Conservation (phyloP, 495 filamentous ascomycete genomes). For the Aspergillus carlsbadensis region DNA sequence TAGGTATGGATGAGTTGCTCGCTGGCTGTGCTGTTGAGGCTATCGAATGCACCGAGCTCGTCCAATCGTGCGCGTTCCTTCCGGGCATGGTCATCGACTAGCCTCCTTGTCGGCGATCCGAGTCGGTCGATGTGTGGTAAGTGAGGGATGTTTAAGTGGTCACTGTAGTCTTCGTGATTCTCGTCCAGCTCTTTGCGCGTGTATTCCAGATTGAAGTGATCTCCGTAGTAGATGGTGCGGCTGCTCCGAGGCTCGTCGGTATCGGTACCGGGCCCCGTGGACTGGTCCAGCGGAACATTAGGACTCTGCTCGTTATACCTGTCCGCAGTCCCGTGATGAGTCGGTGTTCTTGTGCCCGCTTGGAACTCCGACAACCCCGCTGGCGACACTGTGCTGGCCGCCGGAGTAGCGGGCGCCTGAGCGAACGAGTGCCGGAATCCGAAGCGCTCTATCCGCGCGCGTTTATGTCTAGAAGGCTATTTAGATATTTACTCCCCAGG, state of each 20-base stretch:
- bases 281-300: background rate
- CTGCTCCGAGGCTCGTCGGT: background rate
- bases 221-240: slow-evolving; percentile 10
- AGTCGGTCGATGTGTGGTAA: slow-evolving; percentile 2
- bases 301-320: too few species aligned
- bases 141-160: background rate
- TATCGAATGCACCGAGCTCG: background rate
- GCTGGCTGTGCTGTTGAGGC: background rate
- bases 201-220: slow-evolving; percentile 11
- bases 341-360: too few species aligned
- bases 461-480: background rate
- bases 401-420: background rate
- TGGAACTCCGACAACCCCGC: background rate
- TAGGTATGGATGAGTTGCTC: slow-evolving; percentile 1
- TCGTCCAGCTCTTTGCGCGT: background rate
- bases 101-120: background rate
- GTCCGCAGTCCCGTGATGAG: too few species aligned
- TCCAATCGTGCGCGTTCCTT: background rate
- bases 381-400: background rate
- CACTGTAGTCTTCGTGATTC: background rate
- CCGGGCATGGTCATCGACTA: slow-evolving; percentile 1
- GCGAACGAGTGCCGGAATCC: background rate
- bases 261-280: background rate
- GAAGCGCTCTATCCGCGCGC: background rate
- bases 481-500: background rate